phyloP scores from a whole-genome alignment of 78 protist species.

The Dictyostelium intermedium region DNA sequence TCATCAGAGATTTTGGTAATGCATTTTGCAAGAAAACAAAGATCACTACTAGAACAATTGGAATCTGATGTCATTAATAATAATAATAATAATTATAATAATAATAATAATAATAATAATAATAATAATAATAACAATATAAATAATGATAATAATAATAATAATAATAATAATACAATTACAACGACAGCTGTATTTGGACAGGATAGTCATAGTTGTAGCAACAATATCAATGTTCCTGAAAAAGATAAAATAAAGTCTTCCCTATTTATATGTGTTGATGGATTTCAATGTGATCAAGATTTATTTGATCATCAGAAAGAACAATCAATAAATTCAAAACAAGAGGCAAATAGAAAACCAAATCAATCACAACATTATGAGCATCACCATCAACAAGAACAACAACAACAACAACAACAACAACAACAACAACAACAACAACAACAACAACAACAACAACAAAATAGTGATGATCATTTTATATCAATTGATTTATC shows the following conservation, averaged over 20 bases:
- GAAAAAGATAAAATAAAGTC: background rate
- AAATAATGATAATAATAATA: background rate
- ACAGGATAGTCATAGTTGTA: background rate
- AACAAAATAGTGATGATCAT: background rate
- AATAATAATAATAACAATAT: background rate
- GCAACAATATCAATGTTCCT: background rate
- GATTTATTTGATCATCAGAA: background rate
- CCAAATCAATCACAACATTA: background rate
- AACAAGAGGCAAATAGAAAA: background rate
- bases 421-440: background rate
- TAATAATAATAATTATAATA: background rate
- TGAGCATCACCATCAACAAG: background rate
- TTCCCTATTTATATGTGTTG: background rate
- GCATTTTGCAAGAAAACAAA: slow-evolving; percentile 44
- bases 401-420: background rate
- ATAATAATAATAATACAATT: background rate
- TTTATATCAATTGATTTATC: slow-evolving; percentile 13
- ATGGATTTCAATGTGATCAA: background rate
- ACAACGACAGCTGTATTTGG: background rate
- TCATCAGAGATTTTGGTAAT: background rate
- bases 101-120: background rate
- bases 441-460: background rate
- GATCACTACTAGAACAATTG: background rate
- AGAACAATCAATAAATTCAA: background rate
- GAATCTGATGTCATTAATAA: background rate